Base-by-base conservation (phyloP, 768 basidiomycete genomes). In the Filobasidium wieringae region DNA sequence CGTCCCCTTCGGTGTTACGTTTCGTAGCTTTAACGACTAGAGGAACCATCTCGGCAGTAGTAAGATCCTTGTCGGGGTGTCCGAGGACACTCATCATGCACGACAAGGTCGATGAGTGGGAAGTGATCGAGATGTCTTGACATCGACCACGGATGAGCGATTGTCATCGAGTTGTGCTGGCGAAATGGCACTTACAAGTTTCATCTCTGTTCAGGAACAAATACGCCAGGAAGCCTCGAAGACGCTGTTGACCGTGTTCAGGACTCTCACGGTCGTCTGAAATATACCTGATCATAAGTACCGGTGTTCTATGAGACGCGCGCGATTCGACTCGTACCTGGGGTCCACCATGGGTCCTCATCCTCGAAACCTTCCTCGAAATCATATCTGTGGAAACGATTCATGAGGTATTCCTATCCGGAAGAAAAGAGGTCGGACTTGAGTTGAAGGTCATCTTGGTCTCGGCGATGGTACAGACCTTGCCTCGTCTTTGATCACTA, bases 31-130 rank as follows among this genome's bases (percentile, higher is more conserved):
- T 68, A 47, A 72, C 66, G 12, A 72, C 65, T 4, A 72, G 62
- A 5, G 71, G 72, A 27, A 73, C 71, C 68, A 73, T 67, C 61
- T 73, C 72, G 8, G 67, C 72, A 26, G 72, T 73, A 4, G 63
- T 61, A 8, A 73, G 57, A 1, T 68, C 65, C 55, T 68, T 67
- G 5, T 65, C 59, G 26, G 59, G 62, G 56, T 73, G 72, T 19
- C 65, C 54, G 4, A 73, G 59, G 3, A 71, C 67, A 11, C 64
- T 67, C 36, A 73, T 61, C 2, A 67, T 57, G 31, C 67, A 67
- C 7, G 68, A 55, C 22, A 71, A 45, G 39, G 68, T 65, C 7
- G 64, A 69, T 26, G 70, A 68, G 52, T 73, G 72, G 5, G 65
- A 58, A 1, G 72, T 73, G 37, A 73, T 59, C 26, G 68, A 70